Evolutionary conservation across 2,329 filamentous ascomycete genomes (phyloP), one percentile per base, ranked within the genome.

Genomic region (Chaetoscypha palmicola): DNA sequence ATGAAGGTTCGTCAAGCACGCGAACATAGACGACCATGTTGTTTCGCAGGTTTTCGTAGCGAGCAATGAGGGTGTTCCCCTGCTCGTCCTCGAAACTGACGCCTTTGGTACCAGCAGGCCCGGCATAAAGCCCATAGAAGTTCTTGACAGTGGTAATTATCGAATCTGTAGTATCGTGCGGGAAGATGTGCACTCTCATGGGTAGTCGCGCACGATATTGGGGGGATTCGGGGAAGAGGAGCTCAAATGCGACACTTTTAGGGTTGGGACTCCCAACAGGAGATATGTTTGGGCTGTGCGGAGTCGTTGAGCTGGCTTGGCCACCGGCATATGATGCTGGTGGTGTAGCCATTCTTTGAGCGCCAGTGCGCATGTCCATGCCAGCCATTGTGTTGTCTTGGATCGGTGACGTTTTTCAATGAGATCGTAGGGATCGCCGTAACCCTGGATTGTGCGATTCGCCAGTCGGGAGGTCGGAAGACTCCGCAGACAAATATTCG

Each of bases 131-230:
- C 49, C 92, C 92, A 63, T 95, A 97, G 70, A 97, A 97, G 72
- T 96, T 97, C 76, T 95, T 97, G 61, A 97, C 91, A 1, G 92
- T 97, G 11, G 89, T 92, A 52, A 97, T 87, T 68, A 98, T 98
- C 26, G 90, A 96, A 63, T 97, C 91, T 17, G 91, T 97, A 41
- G 87, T 90, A 70, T 98, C 92, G 66, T 97, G 90, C 36, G 87
- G 87, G 61, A 84, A 95, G 56, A 98, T 96, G 60, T 94, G 86
- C 42, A 91, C 85, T 59, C 85, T 75, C 78, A 91, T 82, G n/a
- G 86, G 85, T 54, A 90, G 72, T 61, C 86, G 81, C 67, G 83
- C 84, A 57, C 79, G 78, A 57, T 77, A 79, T 61, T 83, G 77
- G 48, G 79, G 78, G 23, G 77, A 75, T 56, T 85, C 77, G 42